Base-by-base conservation (phyloP, 257 asterid genomes). In the Solanum chilense region DNA sequence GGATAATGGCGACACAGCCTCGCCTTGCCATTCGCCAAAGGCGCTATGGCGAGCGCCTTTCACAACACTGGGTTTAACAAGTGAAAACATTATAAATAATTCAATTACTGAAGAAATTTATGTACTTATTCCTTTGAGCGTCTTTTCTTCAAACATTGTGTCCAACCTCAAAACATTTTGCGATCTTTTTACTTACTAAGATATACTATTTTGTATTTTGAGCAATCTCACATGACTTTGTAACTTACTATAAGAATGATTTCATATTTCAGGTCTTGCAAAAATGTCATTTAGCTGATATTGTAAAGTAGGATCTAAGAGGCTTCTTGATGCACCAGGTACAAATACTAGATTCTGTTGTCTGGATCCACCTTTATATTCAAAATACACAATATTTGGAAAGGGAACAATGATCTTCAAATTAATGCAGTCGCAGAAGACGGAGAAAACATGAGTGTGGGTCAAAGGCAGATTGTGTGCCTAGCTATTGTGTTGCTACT, bases 391-490 rank as follows among this genome's bases (percentile, higher is more conserved):
- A 47, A 52, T 2, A 80, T 9, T 47, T 29, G 68, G 58, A 64
- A 89, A 84, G 49, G 58, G 71, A 83, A 52, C 49, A 23, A 52
- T 20, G 37, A 37, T 68, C 76, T 82, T 35, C 7, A n/a, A 27
- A 68, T 23, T 88, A 23, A 18, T 70, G 86, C 93, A 96, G 98
- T 96, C 56, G 95, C 93, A 71, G 98, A 95, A 92, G 98, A 94
- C 90, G 98, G 98, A 88, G 98, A 92, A 83, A 96, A 95, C 77
- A 92, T 98, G 98, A 96, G 98, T 31, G 85, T 96, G 66, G 97
- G 98, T 76, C 98, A 95, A 89, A 90, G 98, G 92, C 98, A 96
- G 76, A 95, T 95, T 0, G 91, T 96, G n/a, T 95, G 98, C 86
- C 88, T 95, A 49, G 97, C 97, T 1, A 87, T 98, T 80, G 98